A percentile compares a stretch with the other conserved stretches of the same genome.
Conservation (phyloP, 345 rosid species). For the Murraya paniculata region DNA sequence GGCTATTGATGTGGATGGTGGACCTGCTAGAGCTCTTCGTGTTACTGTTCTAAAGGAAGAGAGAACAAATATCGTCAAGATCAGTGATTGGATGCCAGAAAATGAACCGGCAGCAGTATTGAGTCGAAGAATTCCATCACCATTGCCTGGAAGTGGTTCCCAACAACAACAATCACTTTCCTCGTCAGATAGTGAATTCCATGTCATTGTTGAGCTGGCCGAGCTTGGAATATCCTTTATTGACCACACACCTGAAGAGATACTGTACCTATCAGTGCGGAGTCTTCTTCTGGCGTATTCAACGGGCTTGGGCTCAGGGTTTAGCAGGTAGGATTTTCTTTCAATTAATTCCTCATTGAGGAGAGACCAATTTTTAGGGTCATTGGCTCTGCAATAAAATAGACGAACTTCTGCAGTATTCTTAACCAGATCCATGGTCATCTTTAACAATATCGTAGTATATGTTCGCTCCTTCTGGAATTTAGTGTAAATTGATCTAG, state of each 20-base stretch:
- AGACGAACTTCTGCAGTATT: neutral
- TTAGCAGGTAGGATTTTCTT: conserved; percentile 60
- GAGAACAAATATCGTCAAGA: conserved; percentile 66
- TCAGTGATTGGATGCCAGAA: conserved; percentile 97
- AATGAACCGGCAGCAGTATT: conserved; percentile 48
- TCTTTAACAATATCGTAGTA: neutral
- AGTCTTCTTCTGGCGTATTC: conserved; percentile 83
- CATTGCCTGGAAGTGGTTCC: conserved; percentile 45
- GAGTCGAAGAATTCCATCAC: conserved; percentile 34
- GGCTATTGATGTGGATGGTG: conserved; percentile 49
- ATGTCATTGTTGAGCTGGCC: conserved; percentile 77
- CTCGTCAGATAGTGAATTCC: conserved; percentile 68
- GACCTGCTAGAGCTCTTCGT: conserved; percentile 70
- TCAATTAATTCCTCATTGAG: conserved; percentile 10
- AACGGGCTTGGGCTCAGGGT: conserved; percentile 88
- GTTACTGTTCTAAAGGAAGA: conserved; percentile 81
- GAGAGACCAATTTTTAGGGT: neutral
- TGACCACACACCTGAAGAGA: conserved; percentile 97
- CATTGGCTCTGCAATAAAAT: neutral
- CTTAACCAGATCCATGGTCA: neutral
- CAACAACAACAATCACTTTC: conserved; percentile 42
- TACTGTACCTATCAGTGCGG: conserved; percentile 80
- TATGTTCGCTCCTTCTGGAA: neutral
- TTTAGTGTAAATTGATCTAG: neutral
- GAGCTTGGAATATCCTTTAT: conserved; percentile 91